Base-by-base conservation (phyloP, 2,329 filamentous ascomycete genomes). In the Ceratocystis cacaofunesta region DNA sequence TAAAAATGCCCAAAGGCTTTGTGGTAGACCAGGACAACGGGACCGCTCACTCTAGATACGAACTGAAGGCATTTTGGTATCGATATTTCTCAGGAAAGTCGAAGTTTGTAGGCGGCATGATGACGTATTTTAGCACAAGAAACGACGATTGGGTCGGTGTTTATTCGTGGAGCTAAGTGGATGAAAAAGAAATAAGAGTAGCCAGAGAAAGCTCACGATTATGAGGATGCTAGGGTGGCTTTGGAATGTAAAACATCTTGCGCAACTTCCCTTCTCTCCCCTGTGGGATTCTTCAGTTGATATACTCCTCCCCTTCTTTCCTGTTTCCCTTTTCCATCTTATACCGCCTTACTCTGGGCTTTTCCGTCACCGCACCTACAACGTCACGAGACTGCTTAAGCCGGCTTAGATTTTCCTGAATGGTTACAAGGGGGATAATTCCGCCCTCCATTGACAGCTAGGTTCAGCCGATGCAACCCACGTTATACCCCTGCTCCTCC, bases 41-140 rank as follows among this genome's bases (percentile, higher is more conserved):
- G 48, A 2, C 6, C 28, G 75, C 83, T 70, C 76, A 91, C 87
- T 92, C 87, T 74, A 90, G 83, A 73, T 92, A 86, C 61, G 80
- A 84, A 74, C 82, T 82, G 78, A 94, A 92, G 74, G 89, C 89
- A 77, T 85, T 88, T 72, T 85, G 86, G 75, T 94, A 94, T 67
- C 78, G 79, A 78, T 94, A 94, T 70, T 79, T 81, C 70, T 83
- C 80, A 68, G 75, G 72, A 25, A 78, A 72, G 43, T 74, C 73
- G 67, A 83, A 83, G 0, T 74, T 70, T 3, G 80, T 82, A 67
- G 78, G 74, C 7, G 79, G 79, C 80, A 83, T 83, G 15, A 48
- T 60, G 28, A 66, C 28, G 28, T 58, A 58, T 17, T 28, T 8
- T 28, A 58, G 19, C 6, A 5, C 28, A 36, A 36, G 17, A 5